Percentiles rank a stretch among this genome's conserved stretches.
Evolutionary conservation across 352 stramenopile genomes (phyloP).

Genomic region (Hyaloperonospora brassicae): DNA sequence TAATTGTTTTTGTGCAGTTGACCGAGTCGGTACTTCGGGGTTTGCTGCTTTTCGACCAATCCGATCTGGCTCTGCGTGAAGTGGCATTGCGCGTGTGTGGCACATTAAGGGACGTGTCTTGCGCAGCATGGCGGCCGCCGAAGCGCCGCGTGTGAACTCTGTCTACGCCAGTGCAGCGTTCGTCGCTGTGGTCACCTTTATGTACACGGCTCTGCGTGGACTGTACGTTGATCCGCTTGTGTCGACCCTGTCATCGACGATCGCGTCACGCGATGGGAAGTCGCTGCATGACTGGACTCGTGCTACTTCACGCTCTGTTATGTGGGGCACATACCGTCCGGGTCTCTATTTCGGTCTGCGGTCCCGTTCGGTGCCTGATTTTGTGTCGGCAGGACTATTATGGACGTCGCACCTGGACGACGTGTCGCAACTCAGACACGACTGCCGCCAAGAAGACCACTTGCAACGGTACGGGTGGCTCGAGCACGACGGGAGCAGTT

Average conservation of each 20-base stretch:
- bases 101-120: too few relatives aligned
- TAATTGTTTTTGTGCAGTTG: too few relatives aligned
- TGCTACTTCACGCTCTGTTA: constrained; percentile 32
- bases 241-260: neutral
- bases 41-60: too few relatives aligned
- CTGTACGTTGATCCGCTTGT: constrained; percentile 9
- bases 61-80: too few relatives aligned
- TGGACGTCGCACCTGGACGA: constrained; percentile 66
- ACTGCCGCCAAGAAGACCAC: constrained; percentile 69
- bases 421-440: constrained; percentile 61
- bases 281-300: constrained; percentile 29
- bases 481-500: constrained; percentile 58
- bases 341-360: constrained; percentile 74
- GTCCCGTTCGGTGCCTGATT: constrained; percentile 54
- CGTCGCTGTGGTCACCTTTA: constrained; percentile 24
- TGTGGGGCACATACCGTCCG: constrained; percentile 72
- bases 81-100: too few relatives aligned
- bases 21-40: too few relatives aligned
- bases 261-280: constrained; percentile 23
- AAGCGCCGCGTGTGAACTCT: constrained; percentile 17
- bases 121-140: constrained; percentile 11
- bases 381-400: constrained; percentile 63
- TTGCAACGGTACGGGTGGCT: constrained; percentile 78
- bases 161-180: constrained; percentile 24
- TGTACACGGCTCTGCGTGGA: constrained; percentile 18